phyloP scores from a whole-genome alignment of 805 yeast genomes.

The Starmerella lactis-condensi region DNA sequence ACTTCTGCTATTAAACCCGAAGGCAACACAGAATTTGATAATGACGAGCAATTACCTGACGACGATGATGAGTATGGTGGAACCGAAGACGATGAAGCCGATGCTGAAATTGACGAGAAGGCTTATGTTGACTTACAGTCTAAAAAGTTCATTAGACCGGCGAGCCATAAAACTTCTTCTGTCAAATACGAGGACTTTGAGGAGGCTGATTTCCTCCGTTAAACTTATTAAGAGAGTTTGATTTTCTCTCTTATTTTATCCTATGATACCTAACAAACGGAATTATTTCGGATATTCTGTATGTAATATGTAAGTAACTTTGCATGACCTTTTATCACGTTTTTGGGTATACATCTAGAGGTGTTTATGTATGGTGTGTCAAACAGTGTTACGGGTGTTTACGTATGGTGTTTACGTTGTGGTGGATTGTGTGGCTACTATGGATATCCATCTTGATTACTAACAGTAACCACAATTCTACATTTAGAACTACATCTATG shows the following conservation, averaged over 20 bases:
- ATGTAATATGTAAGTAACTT: too few relatives aligned
- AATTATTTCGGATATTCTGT: too few relatives aligned
- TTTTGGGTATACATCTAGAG: background rate
- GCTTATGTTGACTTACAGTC: constrained; percentile 1
- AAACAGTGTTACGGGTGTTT: too few relatives aligned
- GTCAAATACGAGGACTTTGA: constrained; percentile 17
- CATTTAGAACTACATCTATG: too few relatives aligned
- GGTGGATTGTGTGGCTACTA: too few relatives aligned
- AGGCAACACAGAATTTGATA: background rate
- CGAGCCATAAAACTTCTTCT: constrained; percentile 7
- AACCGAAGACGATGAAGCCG: constrained; percentile 15
- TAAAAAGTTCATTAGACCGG: constrained; percentile 6
- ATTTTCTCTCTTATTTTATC: too few relatives aligned
- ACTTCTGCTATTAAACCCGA: too few relatives aligned
- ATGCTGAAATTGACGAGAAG: constrained; percentile 1
- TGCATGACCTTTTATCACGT: background rate
- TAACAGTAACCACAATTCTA: too few relatives aligned
- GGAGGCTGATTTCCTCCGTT: constrained; percentile 19
- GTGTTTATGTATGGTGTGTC: background rate
- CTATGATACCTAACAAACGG: too few relatives aligned
- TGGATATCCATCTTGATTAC: too few relatives aligned
- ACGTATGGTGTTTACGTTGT: too few relatives aligned
- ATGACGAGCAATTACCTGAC: constrained; percentile 3
- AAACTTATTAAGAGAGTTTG: too few relatives aligned
- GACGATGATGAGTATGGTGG: constrained; percentile 17